A percentile compares a stretch with the other conserved stretches of the same genome.
These are phyloP conservation scores for Fusarium multiceps DNA, from an alignment of 2,329 filamentous ascomycete genomes.

Conservation along the genomic window DNA sequence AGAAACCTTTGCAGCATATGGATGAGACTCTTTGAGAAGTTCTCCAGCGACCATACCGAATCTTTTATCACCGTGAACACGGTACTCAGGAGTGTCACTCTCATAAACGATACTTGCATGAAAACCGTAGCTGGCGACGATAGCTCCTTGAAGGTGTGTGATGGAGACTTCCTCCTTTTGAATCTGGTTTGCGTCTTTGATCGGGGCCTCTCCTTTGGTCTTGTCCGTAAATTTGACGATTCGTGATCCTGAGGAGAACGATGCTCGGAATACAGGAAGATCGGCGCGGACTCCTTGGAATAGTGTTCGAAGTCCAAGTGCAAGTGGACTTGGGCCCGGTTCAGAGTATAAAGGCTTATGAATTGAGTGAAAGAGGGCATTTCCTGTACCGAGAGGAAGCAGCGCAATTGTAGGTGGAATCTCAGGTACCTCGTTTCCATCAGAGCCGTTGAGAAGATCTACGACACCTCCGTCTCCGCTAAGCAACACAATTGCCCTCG, in stretches of 20 bases:
- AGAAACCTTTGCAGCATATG: conserved; percentile 60
- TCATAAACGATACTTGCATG: conserved; percentile 91
- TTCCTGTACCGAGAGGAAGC: conserved; percentile 73
- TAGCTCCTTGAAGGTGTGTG: conserved; percentile 72
- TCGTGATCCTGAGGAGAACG: conserved; percentile 68
- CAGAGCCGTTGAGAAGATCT: conserved; percentile 78
- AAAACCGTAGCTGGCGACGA: conserved; percentile 90
- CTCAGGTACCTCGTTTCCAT: conserved; percentile 31
- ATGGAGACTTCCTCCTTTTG: conserved; percentile 50
- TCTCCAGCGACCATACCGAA: conserved; percentile 88
- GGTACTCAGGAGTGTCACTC: conserved; percentile 85
- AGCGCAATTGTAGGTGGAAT: conserved; percentile 60
- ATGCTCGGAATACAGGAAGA: conserved; percentile 72
- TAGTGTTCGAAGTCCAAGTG: conserved; percentile 67
- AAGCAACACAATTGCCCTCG: conserved; percentile 75
- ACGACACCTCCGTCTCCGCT: conserved; percentile 90
- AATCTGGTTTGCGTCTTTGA: conserved; percentile 21
- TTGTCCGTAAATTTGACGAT: conserved; percentile 55
- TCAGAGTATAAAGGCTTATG: conserved; percentile 66
- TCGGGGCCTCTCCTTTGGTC: neutral
- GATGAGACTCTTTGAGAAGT: conserved; percentile 68
- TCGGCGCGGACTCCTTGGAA: conserved; percentile 65
- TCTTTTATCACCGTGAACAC: conserved; percentile 78
- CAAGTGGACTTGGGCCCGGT: conserved; percentile 54
- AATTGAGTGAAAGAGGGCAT: conserved; percentile 71